These are phyloP conservation scores for Hyphopichia pseudoburtonii DNA, from an alignment of 1,139 yeast species.

Conservation along the genomic window DNA sequence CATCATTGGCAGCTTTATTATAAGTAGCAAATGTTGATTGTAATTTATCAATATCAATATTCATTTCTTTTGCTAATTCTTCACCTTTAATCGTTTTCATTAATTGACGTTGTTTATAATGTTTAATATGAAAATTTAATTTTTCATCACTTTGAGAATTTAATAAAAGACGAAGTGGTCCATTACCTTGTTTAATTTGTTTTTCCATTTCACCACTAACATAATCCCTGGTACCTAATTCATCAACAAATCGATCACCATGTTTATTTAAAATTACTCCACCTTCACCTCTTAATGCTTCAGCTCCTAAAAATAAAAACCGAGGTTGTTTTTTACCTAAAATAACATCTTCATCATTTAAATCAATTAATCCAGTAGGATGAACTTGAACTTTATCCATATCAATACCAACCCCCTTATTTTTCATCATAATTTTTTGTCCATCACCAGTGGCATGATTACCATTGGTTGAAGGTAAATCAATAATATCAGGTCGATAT, in stretches of 20 bases:
- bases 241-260: constrained; percentile 72
- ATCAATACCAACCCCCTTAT: constrained; percentile 65
- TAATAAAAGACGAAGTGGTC: constrained; percentile 52
- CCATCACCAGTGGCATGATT: constrained; percentile 79
- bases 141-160: constrained; percentile 43
- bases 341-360: constrained; percentile 51
- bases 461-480: constrained; percentile 73
- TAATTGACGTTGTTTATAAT: constrained; percentile 65
- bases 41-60: constrained; percentile 29
- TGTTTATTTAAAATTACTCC: constrained; percentile 63
- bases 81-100: constrained; percentile 53
- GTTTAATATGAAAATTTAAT: constrained; percentile 59
- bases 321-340: constrained; percentile 39
- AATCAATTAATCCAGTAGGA: constrained; percentile 79
- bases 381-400: constrained; percentile 80
- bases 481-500: constrained; percentile 61
- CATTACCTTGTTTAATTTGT: constrained; percentile 42
- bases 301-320: constrained; percentile 74
- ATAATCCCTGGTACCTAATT: constrained; percentile 66
- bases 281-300: constrained; percentile 76
- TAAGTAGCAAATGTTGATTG: constrained; percentile 42
- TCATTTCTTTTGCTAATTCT: constrained; percentile 49
- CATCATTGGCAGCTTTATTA: constrained; percentile 46
- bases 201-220: constrained; percentile 63
- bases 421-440: constrained; percentile 55